These are phyloP conservation scores for Pyrenula aspistea DNA, from an alignment of 495 filamentous ascomycete genomes.

Conservation along the genomic window DNA sequence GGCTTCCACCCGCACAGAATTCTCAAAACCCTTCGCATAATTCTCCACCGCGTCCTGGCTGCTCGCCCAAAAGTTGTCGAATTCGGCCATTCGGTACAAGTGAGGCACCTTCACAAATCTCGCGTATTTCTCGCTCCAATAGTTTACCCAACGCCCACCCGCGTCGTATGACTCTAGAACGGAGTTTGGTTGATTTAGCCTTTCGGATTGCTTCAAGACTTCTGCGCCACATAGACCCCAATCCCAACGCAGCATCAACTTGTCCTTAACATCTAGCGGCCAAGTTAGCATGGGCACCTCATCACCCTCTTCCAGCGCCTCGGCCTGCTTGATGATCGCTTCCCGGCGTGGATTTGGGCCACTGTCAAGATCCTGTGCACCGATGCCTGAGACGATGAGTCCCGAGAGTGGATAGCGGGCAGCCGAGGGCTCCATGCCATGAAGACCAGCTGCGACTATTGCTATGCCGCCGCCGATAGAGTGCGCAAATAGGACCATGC, in stretches of 20 bases:
- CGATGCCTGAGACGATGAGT: conserved; percentile 19
- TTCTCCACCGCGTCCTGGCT: conserved; percentile 6
- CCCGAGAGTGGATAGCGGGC: conserved; percentile 18
- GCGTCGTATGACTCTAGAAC: conserved; percentile 11
- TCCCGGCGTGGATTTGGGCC: neutral
- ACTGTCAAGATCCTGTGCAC: conserved; percentile 1
- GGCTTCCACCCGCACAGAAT: conserved; percentile 12
- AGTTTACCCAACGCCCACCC: conserved; percentile 8
- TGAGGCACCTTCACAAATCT: conserved; percentile 10
- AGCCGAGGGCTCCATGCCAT: neutral
- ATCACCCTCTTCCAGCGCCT: neutral
- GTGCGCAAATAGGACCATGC: conserved; percentile 19
- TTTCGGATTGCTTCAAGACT: conserved; percentile 7
- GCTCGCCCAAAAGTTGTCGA: conserved; percentile 12
- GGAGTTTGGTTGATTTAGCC: conserved; percentile 13
- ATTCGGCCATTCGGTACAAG: conserved; percentile 11
- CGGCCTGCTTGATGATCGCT: neutral
- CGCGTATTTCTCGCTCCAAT: conserved; percentile 10
- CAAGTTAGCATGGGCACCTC: neutral
- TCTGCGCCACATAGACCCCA: conserved; percentile 5
- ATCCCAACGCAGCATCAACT: conserved; percentile 9
- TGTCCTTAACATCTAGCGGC: conserved; percentile 11
- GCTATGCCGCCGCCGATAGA: conserved; percentile 20
- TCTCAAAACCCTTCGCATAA: conserved; percentile 12
- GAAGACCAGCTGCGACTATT: conserved; percentile 11